A percentile compares a stretch with the other conserved stretches of the same genome.
Evolutionary conservation across 73 alveolate genomes (phyloP).

Genomic region (Paraurostyla sp.): DNA sequence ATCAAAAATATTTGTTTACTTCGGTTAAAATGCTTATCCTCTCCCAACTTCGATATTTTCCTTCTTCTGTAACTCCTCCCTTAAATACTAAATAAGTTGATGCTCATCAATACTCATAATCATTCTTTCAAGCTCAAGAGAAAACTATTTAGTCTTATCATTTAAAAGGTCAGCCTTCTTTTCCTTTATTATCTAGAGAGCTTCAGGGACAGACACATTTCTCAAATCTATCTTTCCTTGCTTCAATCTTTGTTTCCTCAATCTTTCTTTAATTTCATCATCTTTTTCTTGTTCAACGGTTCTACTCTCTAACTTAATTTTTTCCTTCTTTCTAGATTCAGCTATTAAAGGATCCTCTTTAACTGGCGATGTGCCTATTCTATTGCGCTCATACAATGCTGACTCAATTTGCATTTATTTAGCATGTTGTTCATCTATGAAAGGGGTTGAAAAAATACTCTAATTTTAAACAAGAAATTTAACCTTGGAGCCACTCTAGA

Average conservation of each 20-base stretch:
- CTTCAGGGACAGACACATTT: not conserved
- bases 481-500: not conserved
- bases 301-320: not conserved
- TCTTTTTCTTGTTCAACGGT: not conserved
- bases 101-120: not conserved
- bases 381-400: not conserved
- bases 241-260: not conserved
- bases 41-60: not conserved
- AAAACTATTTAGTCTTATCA: slow-evolving; percentile 3
- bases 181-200: not conserved
- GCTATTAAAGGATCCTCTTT: not conserved
- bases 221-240: slow-evolving; percentile 1
- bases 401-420: not conserved
- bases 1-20: too few relatives aligned
- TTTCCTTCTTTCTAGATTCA: not conserved
- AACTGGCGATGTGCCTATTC: not conserved
- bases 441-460: too few relatives aligned
- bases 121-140: slow-evolving; percentile 20
- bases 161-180: not conserved
- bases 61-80: not conserved
- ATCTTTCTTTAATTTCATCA: not conserved
- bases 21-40: not conserved
- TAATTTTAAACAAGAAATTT: not conserved
- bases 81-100: not conserved
- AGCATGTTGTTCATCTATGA: too few relatives aligned